Conservation (phyloP, 495 filamentous ascomycete species). For the Parmelia sp. region DNA sequence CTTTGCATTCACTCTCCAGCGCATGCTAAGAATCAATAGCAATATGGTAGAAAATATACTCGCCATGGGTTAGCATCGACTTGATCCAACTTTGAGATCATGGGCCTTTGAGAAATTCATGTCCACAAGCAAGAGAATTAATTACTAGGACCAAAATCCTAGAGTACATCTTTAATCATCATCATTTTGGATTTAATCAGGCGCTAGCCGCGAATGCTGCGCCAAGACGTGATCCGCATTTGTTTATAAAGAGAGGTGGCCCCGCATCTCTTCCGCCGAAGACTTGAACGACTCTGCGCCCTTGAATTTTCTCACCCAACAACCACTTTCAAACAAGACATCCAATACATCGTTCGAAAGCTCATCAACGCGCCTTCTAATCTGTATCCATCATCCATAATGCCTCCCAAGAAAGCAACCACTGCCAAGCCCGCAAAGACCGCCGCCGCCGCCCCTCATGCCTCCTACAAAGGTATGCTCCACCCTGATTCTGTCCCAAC, state of each 20-base stretch:
- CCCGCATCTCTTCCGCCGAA: slow-evolving; percentile 39
- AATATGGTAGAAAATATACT: no score
- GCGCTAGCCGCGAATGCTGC: slow-evolving; percentile 20
- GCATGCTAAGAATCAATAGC: no score
- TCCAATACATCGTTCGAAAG: slow-evolving; percentile 26
- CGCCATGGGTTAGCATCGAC: background rate
- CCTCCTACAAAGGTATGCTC: slow-evolving; percentile 56
- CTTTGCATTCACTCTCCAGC: background rate
- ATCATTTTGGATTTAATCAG: slow-evolving; percentile 9
- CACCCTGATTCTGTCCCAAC: slow-evolving; percentile 37
- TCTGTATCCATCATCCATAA: slow-evolving; percentile 28
- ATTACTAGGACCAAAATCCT: background rate
- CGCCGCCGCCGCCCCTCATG: slow-evolving; percentile 42
- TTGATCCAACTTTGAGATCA: background rate
- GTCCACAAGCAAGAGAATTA: background rate
- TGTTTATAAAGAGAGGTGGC: slow-evolving; percentile 37
- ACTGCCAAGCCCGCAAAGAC: slow-evolving; percentile 44
- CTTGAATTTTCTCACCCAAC: slow-evolving; percentile 22
- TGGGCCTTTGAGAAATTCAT: background rate
- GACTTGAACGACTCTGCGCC: slow-evolving; percentile 32
- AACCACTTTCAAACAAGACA: slow-evolving; percentile 17
- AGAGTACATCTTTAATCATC: background rate
- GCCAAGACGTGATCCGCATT: slow-evolving; percentile 17
- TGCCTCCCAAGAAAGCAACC: slow-evolving; percentile 52
- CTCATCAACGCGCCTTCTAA: slow-evolving; percentile 24